A percentile compares a stretch with the other conserved stretches of the same genome.
Evolutionary conservation across 345 rosid species (phyloP).

Genomic region (Syzygium aromaticum): DNA sequence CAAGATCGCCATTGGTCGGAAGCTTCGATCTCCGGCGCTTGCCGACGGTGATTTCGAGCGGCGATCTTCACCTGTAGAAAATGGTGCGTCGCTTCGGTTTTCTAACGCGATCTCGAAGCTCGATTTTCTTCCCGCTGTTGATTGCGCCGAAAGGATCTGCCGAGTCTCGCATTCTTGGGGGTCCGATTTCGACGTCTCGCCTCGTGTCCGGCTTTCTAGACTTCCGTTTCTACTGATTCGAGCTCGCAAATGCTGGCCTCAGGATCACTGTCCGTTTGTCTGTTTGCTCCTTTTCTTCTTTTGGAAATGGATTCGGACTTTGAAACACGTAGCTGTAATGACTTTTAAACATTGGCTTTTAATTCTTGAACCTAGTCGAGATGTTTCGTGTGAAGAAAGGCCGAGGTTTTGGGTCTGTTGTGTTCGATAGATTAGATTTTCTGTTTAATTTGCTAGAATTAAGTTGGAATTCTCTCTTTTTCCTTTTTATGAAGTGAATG

Average conservation of each 20-base stretch:
- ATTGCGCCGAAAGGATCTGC: too few relatives aligned
- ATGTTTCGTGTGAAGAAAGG: not conserved
- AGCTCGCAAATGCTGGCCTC: not conserved
- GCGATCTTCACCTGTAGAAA: too few relatives aligned
- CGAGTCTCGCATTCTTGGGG: too few relatives aligned
- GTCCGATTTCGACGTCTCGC: not conserved
- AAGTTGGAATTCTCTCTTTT: not conserved
- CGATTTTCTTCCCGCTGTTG: too few relatives aligned
- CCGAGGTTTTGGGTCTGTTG: not conserved
- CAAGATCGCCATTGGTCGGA: too few relatives aligned
- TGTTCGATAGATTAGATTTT: not conserved
- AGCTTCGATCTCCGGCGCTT: too few relatives aligned
- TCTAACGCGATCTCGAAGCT: too few relatives aligned
- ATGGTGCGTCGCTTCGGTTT: too few relatives aligned
- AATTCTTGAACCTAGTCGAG: too few relatives aligned
- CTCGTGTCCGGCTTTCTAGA: not conserved
- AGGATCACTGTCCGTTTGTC: not conserved
- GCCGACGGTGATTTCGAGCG: too few relatives aligned
- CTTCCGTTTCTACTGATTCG: not conserved
- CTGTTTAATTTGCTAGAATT: not conserved
- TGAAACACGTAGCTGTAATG: not conserved
- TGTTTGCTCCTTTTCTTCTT: not conserved
- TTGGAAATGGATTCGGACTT: not conserved
- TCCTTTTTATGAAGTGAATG: not conserved
- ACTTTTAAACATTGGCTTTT: not conserved